These are phyloP conservation scores for Nepenthes gracilis DNA, from an alignment of 148 eudicot species.

Conservation along the genomic window DNA sequence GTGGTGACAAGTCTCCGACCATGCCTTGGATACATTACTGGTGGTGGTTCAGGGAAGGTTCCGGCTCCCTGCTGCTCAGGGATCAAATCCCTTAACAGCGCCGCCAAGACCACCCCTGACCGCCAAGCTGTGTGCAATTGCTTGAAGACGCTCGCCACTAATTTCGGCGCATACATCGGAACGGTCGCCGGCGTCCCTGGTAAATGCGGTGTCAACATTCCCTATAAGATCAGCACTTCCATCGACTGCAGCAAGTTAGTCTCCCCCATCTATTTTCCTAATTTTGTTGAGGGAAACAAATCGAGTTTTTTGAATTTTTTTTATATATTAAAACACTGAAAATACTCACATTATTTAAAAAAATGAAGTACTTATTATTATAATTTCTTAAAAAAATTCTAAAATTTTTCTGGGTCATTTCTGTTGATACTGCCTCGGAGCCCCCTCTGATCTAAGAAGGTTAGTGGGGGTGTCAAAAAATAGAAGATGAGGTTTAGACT, in stretches of 20 bases:
- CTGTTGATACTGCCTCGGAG: too few relatives aligned
- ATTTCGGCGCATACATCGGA: not conserved
- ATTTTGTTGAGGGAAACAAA: too few relatives aligned
- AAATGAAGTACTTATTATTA: too few relatives aligned
- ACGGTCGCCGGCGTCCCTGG: slow-evolving; percentile 21
- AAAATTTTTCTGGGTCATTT: too few relatives aligned
- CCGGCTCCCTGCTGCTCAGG: slow-evolving; percentile 18
- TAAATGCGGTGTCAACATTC: slow-evolving; percentile 24
- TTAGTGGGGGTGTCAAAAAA: too few relatives aligned
- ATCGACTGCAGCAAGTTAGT: slow-evolving; percentile 28
- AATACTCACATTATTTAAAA: too few relatives aligned
- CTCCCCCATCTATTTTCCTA: not conserved
- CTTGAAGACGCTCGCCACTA: slow-evolving; percentile 11
- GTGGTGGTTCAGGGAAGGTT: slow-evolving; percentile 1
- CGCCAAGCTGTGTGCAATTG: slow-evolving; percentile 22
- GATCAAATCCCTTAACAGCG: slow-evolving; percentile 7
- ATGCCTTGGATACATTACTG: slow-evolving; percentile 12
- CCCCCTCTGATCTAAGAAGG: too few relatives aligned
- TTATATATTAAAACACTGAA: too few relatives aligned
- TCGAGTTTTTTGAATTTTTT: too few relatives aligned
- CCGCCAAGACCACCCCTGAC: slow-evolving; percentile 16
- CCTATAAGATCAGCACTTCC: slow-evolving; percentile 26
- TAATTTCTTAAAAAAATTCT: too few relatives aligned
- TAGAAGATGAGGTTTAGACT: too few relatives aligned
- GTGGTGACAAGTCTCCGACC: slow-evolving; percentile 14